Evolutionary conservation across 2,329 filamentous ascomycete species (phyloP), one percentile per base, ranked within the genome.

Genomic region (Penicillium sp.): DNA sequence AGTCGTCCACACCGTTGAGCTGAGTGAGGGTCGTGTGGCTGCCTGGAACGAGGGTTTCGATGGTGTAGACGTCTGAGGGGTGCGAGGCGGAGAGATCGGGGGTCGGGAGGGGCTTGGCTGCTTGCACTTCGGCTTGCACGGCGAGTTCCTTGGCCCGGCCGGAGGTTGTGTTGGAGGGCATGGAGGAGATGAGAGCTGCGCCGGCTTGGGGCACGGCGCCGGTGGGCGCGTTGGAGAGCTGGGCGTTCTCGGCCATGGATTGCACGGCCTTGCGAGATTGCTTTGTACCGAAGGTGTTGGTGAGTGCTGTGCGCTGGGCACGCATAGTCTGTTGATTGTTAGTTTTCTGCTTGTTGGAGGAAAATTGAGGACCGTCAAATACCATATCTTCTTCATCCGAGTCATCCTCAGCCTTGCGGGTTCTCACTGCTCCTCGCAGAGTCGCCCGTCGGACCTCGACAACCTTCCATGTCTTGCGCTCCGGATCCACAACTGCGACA

Each of bases 401-500:
- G 16, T 68, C 66, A 4, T 70, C 67, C 5, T 63, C 62, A 16
- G 54, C 44, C 44, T 63, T 64, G 32, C 61, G 56, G 48, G 64
- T 70, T 43, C 75, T 67, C 22, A 79, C 62, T 42, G 67, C 78
- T 52, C 78, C 80, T 45, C 82, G 77, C n/a, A 87, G 72, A 4
- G 77, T 81, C 48, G 86, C 69, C 64, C 81, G 79, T 53, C 80
- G 81, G 21, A 79, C 79, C 68, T 82, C 69, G 9, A 82, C 73
- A 43, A 88, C 68, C 58, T 84, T 76, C 57, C 86, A 75, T 41
- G 77, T 77, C 51, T 77, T 77, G 4, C 76, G 77, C 24, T 74
- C 69, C 0, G 82, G 81, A 57, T 88, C 83, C 61, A 79, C 84
- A 41, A 87, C 74, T 48, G 81, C 84, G 55, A 86, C 69, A 60